These are phyloP conservation scores for Penicillium sp. DNA, from an alignment of 2,329 filamentous ascomycete genomes.

Conservation along the genomic window DNA sequence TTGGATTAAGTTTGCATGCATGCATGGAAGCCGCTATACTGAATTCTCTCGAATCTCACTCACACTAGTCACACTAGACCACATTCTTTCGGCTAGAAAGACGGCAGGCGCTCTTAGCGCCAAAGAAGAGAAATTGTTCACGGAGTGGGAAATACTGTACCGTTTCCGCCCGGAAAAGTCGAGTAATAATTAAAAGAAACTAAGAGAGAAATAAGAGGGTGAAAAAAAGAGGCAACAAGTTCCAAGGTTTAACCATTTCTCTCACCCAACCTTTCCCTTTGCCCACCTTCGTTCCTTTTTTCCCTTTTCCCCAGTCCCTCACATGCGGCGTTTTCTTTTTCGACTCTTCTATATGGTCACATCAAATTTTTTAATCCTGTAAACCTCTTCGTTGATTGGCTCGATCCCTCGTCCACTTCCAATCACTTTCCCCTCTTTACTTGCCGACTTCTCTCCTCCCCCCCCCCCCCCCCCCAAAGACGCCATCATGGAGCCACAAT, in stretches of 20 bases:
- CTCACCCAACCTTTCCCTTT: too few relatives aligned
- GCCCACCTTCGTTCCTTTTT: background rate
- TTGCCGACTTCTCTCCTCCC: background rate
- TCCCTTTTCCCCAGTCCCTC: background rate
- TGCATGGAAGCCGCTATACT: background rate
- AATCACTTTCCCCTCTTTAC: conserved; percentile 3
- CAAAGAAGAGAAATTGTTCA: conserved; percentile 1
- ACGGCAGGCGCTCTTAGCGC: conserved; percentile 15
- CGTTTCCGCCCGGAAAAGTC: conserved; percentile 15
- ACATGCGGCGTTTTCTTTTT: background rate
- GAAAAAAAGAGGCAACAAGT: background rate
- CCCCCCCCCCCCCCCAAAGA: background rate
- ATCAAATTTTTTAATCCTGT: background rate
- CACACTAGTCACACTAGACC: background rate
- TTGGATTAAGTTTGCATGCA: background rate
- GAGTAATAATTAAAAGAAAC: background rate
- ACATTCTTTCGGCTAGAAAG: conserved; percentile 1
- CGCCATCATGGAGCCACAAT: conserved; percentile 42
- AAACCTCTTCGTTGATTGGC: background rate
- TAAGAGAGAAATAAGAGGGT: background rate
- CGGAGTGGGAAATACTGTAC: conserved; percentile 3
- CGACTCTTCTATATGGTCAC: background rate
- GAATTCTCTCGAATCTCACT: background rate
- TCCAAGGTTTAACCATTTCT: background rate
- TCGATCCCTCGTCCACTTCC: background rate